Evolutionary conservation across 1,139 yeast species (phyloP), one percentile per base, ranked within the genome.

Genomic region (Sugiyamaella pinicola): DNA sequence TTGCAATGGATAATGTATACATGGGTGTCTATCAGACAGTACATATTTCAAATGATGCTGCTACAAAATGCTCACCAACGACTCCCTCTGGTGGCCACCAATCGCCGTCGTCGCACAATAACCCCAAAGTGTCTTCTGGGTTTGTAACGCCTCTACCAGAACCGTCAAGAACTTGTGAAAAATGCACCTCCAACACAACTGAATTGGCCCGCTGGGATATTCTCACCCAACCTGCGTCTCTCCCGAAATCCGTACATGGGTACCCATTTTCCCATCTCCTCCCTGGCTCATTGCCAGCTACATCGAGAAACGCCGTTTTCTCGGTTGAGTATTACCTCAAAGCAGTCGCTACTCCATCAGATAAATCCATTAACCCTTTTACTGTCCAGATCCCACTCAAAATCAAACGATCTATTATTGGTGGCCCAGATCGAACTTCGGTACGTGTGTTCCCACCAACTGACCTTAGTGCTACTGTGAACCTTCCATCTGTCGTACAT

Each of bases 381-480:
- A 73, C 70, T 33, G 71, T 84, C 38, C 70, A 74, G n/a, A 71
- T 87, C 55, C 95, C 96, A 0, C 69, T 93, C n/a, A 79, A 83
- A 60, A 76, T 93, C 2, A 78, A 87, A 39, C 77, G 99, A 57
- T 87, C 95, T 60, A 81, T 91, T 26, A 69, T 88, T 40, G 76
- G 90, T 39, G 95, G 95, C 8, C 87, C 89, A 2, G 97, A 91
- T 67, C 78, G 90, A 60, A 89, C 87, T 65, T 88, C 96, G 0
- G 73, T 89, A 39, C 78, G 99, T 56, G 89, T 95, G 1, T 93
- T 93, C 69, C 99, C 99, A 0, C 98, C 99, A 2, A 93, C 98
- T 0, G 88, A 86, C 47, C 85, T 93, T 37, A 84, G 88, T 2
- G 95, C 96, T 2, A 81, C 85, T 38, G 91, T 96, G 3, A 85